Conservation (phyloP, 108 stramenopile genomes). For the Cyclotella kingstonii region DNA sequence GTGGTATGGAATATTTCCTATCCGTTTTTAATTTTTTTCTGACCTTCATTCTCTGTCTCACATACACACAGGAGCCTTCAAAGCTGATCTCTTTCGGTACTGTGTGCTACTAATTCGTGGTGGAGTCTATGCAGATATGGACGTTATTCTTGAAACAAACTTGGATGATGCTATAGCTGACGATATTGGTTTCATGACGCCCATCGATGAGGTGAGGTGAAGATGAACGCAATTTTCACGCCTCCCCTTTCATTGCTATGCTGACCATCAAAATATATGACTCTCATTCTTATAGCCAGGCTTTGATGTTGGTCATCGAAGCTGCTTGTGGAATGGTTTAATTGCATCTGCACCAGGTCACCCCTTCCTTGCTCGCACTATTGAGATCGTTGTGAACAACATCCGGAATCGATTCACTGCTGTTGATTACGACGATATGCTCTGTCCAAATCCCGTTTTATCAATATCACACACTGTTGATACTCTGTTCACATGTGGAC, state of each 20-base stretch:
- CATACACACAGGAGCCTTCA: constrained; percentile 45
- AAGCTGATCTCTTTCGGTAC: constrained; percentile 85
- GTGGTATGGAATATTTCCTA: neutral
- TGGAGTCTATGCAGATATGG: constrained; percentile 85
- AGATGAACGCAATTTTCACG: constrained; percentile 21
- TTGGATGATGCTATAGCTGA: constrained; percentile 68
- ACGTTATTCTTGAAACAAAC: constrained; percentile 77
- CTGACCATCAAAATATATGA: neutral
- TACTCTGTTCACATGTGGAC: constrained; percentile 78
- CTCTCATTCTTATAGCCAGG: constrained; percentile 43
- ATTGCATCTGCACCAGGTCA: constrained; percentile 83
- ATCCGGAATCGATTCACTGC: constrained; percentile 76
- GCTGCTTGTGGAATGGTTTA: constrained; percentile 90
- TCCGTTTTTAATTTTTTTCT: neutral
- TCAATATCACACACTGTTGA: constrained; percentile 72
- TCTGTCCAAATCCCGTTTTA: constrained; percentile 71
- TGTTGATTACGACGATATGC: constrained; percentile 69
- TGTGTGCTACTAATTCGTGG: constrained; percentile 80
- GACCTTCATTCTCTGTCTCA: neutral
- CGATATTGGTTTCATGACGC: constrained; percentile 83
- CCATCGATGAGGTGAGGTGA: constrained; percentile 49
- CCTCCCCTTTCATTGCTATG: constrained; percentile 50
- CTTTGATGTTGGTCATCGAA: constrained; percentile 46
- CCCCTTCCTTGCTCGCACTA: constrained; percentile 74
- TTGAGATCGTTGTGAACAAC: constrained; percentile 85